Base-by-base conservation (phyloP, 768 basidiomycete genomes). In the Pisolithus microcarpus region DNA sequence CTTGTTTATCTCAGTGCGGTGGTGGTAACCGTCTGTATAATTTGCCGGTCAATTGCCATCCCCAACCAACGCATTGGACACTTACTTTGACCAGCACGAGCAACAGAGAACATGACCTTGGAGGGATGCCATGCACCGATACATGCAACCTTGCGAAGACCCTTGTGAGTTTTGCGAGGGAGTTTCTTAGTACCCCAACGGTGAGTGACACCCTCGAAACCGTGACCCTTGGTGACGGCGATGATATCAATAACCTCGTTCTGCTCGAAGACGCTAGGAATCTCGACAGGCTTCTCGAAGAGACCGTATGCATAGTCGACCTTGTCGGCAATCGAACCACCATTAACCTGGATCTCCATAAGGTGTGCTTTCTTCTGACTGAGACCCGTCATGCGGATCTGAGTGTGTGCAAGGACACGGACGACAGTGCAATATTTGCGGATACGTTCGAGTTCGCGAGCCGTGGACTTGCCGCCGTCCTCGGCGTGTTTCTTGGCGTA, bases 61-160 rank as follows among this genome's bases (percentile, higher is more conserved):
- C 2, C 40, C 19, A 18, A 30, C 11, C 43, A 46, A 34, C 30
- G 47, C 23, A 18, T 5, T 48, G 52, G 45, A 37, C 65, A 78
- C 91, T 62, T 70, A 91, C 88, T 90, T 87, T 97, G 95, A 90
- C 96, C 96, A 61, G 96, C 94, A 79, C 96, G 94, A 54, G 94
- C 96, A 63, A 99, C 96, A n/a, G 93, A 94, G 84, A 92, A 98
- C 95, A 98, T 98, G 82, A 99, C 96, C 76, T 95, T 96, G 64
- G 86, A 87, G 69, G 92, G 93, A 80, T 95, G 92, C 91, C 91
- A 95, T 68, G 92, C 93, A 74, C 92, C 92, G 60, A 94, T 93
- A 80, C 92, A 95, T 66, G 95, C 95, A 57, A 99, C 96, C 79
- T 99, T 98, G 71, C 95, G 89, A 65, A 98, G 90, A 89, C 96